A percentile compares a stretch with the other conserved stretches of the same genome.
Conservation (phyloP, 169 alveolate species). For the Babesia bovis region DNA sequence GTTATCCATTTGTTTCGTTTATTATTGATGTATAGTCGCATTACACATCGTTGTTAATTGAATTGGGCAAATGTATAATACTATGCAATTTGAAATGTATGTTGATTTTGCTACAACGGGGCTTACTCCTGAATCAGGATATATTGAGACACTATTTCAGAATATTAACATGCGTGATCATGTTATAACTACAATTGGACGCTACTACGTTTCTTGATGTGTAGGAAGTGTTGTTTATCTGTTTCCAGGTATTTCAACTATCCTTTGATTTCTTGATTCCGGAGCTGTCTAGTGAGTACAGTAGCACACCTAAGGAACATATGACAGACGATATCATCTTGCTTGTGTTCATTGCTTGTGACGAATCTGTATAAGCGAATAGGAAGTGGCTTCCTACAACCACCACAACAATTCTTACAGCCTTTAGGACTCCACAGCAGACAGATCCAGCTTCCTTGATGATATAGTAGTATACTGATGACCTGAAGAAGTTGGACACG, state of each 20-base stretch:
- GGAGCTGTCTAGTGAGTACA: conserved; percentile 52
- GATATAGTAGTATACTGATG: conserved; percentile 65
- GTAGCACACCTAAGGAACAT: conserved; percentile 55
- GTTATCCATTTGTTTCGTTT: conserved; percentile 31
- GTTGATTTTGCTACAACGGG: no score
- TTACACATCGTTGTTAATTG: background rate
- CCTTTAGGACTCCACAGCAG: conserved; percentile 67
- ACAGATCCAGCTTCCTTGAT: conserved; percentile 62
- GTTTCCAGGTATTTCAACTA: no score
- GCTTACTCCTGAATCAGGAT: no score
- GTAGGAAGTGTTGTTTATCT: no score
- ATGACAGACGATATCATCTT: conserved; percentile 52
- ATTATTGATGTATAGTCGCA: background rate
- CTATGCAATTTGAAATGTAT: no score
- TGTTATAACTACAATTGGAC: no score
- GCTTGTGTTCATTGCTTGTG: conserved; percentile 45
- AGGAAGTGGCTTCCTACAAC: conserved; percentile 45
- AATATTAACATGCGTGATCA: no score
- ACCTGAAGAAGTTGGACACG: conserved; percentile 58
- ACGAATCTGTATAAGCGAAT: conserved; percentile 45
- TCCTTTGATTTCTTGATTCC: conserved; percentile 22
- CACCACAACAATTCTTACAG: conserved; percentile 53
- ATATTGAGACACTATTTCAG: no score
- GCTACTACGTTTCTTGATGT: no score
- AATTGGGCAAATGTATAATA: background rate